Evolutionary conservation across 768 basidiomycete genomes (phyloP), one percentile per base, ranked within the genome.

Genomic region (Suillus ampliporus): DNA sequence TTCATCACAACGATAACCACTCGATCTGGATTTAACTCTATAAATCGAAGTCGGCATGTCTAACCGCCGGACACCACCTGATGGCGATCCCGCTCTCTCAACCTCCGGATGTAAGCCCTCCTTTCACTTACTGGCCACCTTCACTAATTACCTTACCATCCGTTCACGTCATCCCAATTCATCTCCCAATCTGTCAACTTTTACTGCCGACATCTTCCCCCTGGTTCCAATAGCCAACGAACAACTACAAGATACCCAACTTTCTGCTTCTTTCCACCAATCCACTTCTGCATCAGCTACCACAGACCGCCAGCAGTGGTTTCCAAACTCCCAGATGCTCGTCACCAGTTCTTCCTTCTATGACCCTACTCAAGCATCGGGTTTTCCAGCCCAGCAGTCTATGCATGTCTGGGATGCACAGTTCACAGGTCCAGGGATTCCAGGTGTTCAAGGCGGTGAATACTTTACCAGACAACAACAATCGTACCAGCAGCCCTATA

Each of bases 331-430:
- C 14, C 60, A 68, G 44, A 87, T 88, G 86, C 87, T 88, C 64
- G 82, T 83, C 41, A 79, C 86, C 17, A 77, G 79, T 0, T 78
- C 84, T 10, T 79, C 84, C 8, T 85, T 85, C 67, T 88, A 86
- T 69, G 84, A 84, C 60, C 77, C 84, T 6, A 74, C 82, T 21
- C 75, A 77, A 4, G 68, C 73, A n/a, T 67, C 70, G 23, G 59
- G 74, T 68, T 73, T 64, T 57, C 71, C 63, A 2, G 76, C 82
- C 57, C 85, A 84, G 67, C 80, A 81, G 57, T 77, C 80, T 48
- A 79, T 81, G 78, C 69, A 74, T 21, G 75, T 57, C 64, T 76
- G 67, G 70, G 50, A 64, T 19, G 38, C 47, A 4, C 65, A 62
- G 19, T 74, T 72, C 10, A 26, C 38, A 28, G 17, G 23, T 41